Evolutionary conservation across 148 eudicot species (phyloP).

Genomic region (Cornus suecica): DNA sequence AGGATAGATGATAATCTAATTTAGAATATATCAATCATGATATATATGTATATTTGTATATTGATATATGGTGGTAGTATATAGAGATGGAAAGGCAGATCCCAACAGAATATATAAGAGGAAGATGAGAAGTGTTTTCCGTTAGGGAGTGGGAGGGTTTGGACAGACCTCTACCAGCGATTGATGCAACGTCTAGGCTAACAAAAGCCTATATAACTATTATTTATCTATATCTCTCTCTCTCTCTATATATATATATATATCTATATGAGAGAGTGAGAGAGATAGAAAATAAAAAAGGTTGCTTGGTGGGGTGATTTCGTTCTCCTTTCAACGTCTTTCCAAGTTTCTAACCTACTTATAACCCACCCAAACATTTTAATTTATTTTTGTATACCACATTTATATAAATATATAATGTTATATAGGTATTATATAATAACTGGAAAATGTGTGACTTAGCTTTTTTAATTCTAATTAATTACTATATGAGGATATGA

Average conservation of each 20-base stretch:
- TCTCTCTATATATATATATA: neutral
- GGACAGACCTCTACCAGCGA: slow-evolving; percentile 44
- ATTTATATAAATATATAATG: neutral
- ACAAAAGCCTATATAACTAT: slow-evolving; percentile 17
- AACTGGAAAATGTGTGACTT: neutral
- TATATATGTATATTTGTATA: too few species aligned
- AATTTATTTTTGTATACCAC: neutral
- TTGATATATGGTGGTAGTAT: neutral
- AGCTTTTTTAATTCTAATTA: neutral
- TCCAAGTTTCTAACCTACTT: slow-evolving; percentile 56
- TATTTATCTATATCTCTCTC: neutral
- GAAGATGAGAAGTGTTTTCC: slow-evolving; percentile 20
- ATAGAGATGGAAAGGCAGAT: neutral
- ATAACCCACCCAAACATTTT: slow-evolving; percentile 37
- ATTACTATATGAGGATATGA: neutral
- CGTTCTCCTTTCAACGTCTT: slow-evolving; percentile 63
- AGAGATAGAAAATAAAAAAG: slow-evolving; percentile 21
- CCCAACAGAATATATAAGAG: slow-evolving; percentile 2
- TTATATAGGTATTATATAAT: neutral
- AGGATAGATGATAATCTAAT: too few species aligned
- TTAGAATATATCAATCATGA: too few species aligned
- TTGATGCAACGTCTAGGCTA: slow-evolving; percentile 62
- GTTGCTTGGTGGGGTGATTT: slow-evolving; percentile 56
- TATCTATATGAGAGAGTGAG: slow-evolving; percentile 5
- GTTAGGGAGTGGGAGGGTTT: slow-evolving; percentile 45